phyloP scores from a whole-genome alignment of 352 stramenopile genomes.

The Pythium brachiatum region DNA sequence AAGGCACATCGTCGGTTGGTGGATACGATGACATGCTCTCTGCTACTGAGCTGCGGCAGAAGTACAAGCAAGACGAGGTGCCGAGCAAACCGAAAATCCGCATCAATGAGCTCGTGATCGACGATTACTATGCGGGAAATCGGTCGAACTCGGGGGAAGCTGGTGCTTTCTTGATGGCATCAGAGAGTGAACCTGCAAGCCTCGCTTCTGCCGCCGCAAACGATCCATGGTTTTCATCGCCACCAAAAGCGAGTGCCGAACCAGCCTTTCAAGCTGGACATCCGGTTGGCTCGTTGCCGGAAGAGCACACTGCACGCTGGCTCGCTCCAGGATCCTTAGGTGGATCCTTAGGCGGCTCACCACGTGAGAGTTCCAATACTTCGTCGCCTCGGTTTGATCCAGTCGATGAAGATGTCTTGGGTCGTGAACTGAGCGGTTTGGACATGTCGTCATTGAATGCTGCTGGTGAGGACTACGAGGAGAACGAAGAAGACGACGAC shows the following conservation, averaged over 20 bases:
- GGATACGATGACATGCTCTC: conserved; percentile 54
- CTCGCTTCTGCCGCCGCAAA: conserved; percentile 11
- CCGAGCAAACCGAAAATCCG: conserved; percentile 37
- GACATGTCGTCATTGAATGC: not conserved
- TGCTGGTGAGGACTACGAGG: conserved; percentile 25
- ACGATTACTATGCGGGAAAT: conserved; percentile 75
- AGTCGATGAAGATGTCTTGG: conserved; percentile 41
- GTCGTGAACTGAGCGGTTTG: not conserved
- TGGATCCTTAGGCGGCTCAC: conserved; percentile 2
- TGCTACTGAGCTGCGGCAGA: conserved; percentile 47
- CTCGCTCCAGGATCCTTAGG: conserved; percentile 27
- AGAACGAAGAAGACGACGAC: conserved; percentile 39
- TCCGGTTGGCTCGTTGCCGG: conserved; percentile 36
- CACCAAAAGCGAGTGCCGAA: not conserved
- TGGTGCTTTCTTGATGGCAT: conserved; percentile 59
- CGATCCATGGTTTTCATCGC: conserved; percentile 67
- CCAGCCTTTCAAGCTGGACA: conserved; percentile 20
- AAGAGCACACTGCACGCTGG: conserved; percentile 70
- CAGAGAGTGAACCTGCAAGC: conserved; percentile 17
- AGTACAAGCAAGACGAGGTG: conserved; percentile 46
- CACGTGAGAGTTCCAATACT: conserved; percentile 16
- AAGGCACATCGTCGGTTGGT: conserved; percentile 24
- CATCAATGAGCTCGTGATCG: conserved; percentile 85
- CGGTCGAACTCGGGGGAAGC: conserved; percentile 19
- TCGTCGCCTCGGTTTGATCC: conserved; percentile 40